A percentile compares a stretch with the other conserved stretches of the same genome.
Conservation (phyloP, 1,284 basidiomycete genomes). For the Baeospora myosura region DNA sequence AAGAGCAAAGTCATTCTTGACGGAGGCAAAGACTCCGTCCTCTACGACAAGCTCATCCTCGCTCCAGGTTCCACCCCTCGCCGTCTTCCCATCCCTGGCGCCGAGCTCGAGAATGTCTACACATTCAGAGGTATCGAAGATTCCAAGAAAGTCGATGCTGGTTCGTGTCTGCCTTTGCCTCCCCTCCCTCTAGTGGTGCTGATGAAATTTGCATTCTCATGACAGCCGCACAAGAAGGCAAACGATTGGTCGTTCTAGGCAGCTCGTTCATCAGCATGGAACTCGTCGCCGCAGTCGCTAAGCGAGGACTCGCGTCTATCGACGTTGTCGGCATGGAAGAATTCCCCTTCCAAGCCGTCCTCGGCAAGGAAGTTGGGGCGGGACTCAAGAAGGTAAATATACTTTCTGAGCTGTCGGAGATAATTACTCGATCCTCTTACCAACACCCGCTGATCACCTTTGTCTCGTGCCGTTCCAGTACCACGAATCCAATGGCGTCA, state of each 20-base stretch:
- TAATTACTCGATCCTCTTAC: not conserved
- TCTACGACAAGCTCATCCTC: slow-evolving; percentile 71
- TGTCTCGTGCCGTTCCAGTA: slow-evolving; percentile 33
- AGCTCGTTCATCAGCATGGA: slow-evolving; percentile 95
- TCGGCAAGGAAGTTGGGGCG: slow-evolving; percentile 77
- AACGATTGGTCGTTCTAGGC: slow-evolving; percentile 80
- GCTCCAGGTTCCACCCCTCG: slow-evolving; percentile 65
- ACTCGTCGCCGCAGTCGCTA: slow-evolving; percentile 68
- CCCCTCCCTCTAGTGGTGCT: not conserved
- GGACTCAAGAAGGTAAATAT: slow-evolving; percentile 67
- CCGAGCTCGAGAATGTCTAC: slow-evolving; percentile 72
- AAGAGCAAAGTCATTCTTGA: slow-evolving; percentile 58
- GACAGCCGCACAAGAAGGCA: slow-evolving; percentile 57
- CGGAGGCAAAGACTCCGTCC: slow-evolving; percentile 46
- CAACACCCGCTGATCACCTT: not conserved
- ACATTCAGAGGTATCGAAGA: slow-evolving; percentile 72
- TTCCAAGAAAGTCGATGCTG: slow-evolving; percentile 69
- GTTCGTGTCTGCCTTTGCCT: slow-evolving; percentile 25
- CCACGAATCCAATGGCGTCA: slow-evolving; percentile 75
- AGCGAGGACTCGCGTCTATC: slow-evolving; percentile 70
- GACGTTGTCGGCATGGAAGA: slow-evolving; percentile 84
- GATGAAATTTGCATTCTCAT: slow-evolving; percentile 1
- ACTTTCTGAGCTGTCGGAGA: no score
- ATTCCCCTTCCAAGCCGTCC: slow-evolving; percentile 74
- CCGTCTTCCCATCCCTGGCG: slow-evolving; percentile 73